These are phyloP conservation scores for Lepiota venenata DNA, from an alignment of 768 basidiomycete species.

Conservation along the genomic window DNA sequence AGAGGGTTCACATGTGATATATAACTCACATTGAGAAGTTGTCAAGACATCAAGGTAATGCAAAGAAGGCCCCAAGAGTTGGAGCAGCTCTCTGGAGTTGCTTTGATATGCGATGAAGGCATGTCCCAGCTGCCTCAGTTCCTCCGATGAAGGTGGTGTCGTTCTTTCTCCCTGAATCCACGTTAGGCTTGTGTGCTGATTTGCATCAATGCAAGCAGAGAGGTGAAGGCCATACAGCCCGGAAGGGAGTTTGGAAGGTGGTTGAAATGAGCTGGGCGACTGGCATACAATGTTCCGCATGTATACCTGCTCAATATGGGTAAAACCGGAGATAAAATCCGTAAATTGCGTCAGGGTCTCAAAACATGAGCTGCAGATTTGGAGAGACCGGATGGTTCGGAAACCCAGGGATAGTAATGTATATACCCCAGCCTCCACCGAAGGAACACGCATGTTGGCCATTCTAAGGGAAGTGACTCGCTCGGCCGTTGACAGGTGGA, in stretches of 20 bases:
- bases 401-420: neutral
- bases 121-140: neutral
- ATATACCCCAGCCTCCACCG: neutral
- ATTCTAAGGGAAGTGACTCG: neutral
- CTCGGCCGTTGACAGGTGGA: neutral
- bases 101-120: neutral
- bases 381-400: neutral
- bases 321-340: neutral
- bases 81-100: neutral
- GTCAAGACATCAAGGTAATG: neutral
- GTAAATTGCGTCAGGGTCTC: neutral
- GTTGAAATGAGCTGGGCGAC: neutral
- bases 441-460: neutral
- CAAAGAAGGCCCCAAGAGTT: neutral
- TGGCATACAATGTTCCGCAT: neutral
- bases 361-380: neutral
- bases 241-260: neutral
- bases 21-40: neutral
- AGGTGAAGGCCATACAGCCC: conserved; percentile 1
- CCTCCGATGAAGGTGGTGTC: neutral
- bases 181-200: neutral
- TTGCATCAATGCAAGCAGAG: neutral
- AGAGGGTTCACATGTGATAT: neutral
- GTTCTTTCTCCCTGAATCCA: neutral
- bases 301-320: neutral